phyloP scores from a whole-genome alignment of 1,284 basidiomycete species.

The Wallemia ichthyophaga region DNA sequence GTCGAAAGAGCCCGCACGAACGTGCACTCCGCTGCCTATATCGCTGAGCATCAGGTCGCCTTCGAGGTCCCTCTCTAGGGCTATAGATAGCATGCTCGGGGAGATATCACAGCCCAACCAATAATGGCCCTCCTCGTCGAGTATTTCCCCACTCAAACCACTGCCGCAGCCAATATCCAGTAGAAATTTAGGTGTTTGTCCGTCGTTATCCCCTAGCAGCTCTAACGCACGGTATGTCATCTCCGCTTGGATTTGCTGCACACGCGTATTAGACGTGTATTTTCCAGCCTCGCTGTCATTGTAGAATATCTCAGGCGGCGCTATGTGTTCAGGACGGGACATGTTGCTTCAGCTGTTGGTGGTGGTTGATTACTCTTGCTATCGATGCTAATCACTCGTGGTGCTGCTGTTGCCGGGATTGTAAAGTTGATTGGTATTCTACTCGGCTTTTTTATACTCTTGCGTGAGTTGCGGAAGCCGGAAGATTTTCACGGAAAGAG shows the following conservation, averaged over 20 bases:
- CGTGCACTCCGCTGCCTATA: constrained; percentile 76
- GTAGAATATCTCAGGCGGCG: constrained; percentile 98
- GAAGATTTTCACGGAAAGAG: too few species aligned
- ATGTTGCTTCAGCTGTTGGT: too few species aligned
- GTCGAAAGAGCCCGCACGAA: constrained; percentile 85
- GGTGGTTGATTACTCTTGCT: too few species aligned
- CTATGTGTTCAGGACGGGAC: constrained; percentile 83
- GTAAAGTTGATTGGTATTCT: too few species aligned
- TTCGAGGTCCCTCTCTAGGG: constrained; percentile 68
- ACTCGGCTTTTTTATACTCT: too few species aligned
- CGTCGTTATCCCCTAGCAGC: constrained; percentile 48
- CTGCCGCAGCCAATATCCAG: constrained; percentile 94
- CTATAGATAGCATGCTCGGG: constrained; percentile 91
- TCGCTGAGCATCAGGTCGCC: constrained; percentile 79
- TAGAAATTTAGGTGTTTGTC: constrained; percentile 39
- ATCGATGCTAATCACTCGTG: too few species aligned
- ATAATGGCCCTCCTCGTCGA: constrained; percentile 72
- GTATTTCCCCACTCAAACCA: constrained; percentile 88
- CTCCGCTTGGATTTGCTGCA: constrained; percentile 85
- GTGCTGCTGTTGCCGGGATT: too few species aligned
- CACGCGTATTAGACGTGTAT: constrained; percentile 76
- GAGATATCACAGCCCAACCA: constrained; percentile 92
- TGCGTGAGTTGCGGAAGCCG: too few species aligned
- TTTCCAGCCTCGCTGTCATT: constrained; percentile 82
- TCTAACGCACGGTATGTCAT: constrained; percentile 94